Evolutionary conservation across 352 stramenopile species (phyloP).

Genomic region (Globisporangium spinosum): DNA sequence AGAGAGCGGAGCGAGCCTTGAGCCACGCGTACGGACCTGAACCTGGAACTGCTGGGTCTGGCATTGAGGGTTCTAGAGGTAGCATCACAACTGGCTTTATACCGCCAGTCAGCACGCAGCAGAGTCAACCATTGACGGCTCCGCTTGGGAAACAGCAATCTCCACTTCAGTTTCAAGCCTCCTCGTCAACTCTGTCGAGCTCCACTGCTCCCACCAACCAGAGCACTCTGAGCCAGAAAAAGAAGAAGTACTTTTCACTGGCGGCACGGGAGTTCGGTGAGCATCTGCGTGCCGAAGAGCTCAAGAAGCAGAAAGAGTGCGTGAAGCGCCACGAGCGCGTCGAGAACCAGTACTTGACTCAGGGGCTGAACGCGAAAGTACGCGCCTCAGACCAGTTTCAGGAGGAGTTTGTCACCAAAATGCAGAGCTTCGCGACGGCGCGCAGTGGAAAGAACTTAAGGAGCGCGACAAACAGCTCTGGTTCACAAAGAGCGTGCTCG

Average conservation of each 20-base stretch:
- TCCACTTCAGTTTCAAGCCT: neutral
- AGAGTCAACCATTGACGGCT: neutral
- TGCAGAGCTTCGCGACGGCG: constrained; percentile 45
- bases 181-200: neutral
- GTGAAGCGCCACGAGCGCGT: constrained; percentile 27
- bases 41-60: neutral
- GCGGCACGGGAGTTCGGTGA: constrained; percentile 52
- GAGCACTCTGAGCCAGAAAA: constrained; percentile 9
- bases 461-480: constrained; percentile 38
- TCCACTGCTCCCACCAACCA: neutral
- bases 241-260: constrained; percentile 50
- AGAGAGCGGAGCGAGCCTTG: constrained; percentile 26
- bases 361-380: constrained; percentile 33
- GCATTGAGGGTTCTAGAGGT: constrained; percentile 13
- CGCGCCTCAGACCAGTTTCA: constrained; percentile 49
- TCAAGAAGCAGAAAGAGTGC: constrained; percentile 32
- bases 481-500: constrained; percentile 36
- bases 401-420: constrained; percentile 54
- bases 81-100: neutral
- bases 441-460: constrained; percentile 49
- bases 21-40: constrained; percentile 3
- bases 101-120: neutral
- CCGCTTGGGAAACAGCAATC: neutral
- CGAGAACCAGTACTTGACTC: constrained; percentile 47
- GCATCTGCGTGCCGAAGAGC: constrained; percentile 31